Base-by-base conservation (phyloP, 805 yeast species). In the Priceomyces carsonii region DNA sequence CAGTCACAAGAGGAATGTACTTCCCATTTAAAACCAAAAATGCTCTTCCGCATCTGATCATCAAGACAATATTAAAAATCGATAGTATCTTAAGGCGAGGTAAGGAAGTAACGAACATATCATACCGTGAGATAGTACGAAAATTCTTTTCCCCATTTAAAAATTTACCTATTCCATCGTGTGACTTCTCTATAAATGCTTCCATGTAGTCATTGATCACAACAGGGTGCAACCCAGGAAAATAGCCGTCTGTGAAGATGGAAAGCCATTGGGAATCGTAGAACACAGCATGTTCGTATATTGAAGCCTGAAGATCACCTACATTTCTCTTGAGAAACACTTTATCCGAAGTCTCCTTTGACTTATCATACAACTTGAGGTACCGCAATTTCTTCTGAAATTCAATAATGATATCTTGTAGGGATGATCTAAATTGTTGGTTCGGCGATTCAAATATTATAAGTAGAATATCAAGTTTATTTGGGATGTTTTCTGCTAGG, bases 281-380 rank as follows among this genome's bases (percentile, higher is more conserved):
- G 26, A 33, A 46, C 8, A 35, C 25, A 2, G 48, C 45, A 24
- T 46, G 36, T 15, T 50, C 53, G 27, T 44, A 50, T 18, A 14
- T 14, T 5, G 29, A 33, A 10, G 35, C 38, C 3, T 25, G 15
- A 12, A 24, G 12, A 6, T 31, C 36, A 5, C 37, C 28, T 4
- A 35, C 23, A n/a, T 17, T 25, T 23, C 40, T 45, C 13, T 39
- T 34, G 6, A 55, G 36, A 5, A 41, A 35, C n/a, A 29, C 29
- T 18, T 43, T 45, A 26, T 51, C 44, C 5, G 21, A 8, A 14
- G 43, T 43, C 25, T 46, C 45, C 7, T 37, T 36, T 3, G 51
- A 38, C 34, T 45, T 48, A 29, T 55, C 57, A 18, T 40, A 36
- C 4, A 53, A 26, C 18, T 34, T 23, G 13, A 54, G 36, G 2